A percentile compares a stretch with the other conserved stretches of the same genome.
These are phyloP conservation scores for Fagopyrum homotropicum DNA, from an alignment of 148 eudicot species.

Conservation along the genomic window DNA sequence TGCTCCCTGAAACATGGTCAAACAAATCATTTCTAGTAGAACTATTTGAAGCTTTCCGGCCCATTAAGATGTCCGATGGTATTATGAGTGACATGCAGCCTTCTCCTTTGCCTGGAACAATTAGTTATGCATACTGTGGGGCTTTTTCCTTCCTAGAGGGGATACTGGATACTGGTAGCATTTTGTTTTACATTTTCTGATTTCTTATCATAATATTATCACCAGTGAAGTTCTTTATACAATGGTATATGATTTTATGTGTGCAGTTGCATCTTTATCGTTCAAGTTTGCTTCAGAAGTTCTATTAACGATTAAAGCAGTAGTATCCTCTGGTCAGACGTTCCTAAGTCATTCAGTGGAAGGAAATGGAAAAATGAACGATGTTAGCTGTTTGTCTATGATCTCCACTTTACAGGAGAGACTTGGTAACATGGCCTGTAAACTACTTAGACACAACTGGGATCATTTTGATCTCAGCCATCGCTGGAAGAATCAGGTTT, in stretches of 20 bases:
- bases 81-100: conserved; percentile 28
- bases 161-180: conserved; percentile 38
- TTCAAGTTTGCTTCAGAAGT: conserved; percentile 52
- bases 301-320: conserved; percentile 31
- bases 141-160: conserved; percentile 39
- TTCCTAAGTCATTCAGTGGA: conserved; percentile 20
- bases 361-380: conserved; percentile 25
- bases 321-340: conserved; percentile 28
- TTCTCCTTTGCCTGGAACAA: conserved; percentile 38
- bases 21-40: conserved; percentile 27
- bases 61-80: conserved; percentile 25
- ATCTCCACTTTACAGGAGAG: conserved; percentile 30
- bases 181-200: not conserved
- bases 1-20: conserved; percentile 30
- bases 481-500: conserved; percentile 39
- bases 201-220: not conserved
- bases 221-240: not conserved
- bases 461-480: conserved; percentile 24
- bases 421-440: conserved; percentile 40
- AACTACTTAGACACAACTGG: conserved; percentile 38
- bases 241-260: not conserved
- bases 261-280: conserved; percentile 42
- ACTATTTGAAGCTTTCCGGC: conserved; percentile 47
- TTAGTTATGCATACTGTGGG: conserved; percentile 43
- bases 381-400: conserved; percentile 21